These are phyloP conservation scores for Talaromyces atroroseus DNA, from an alignment of 2,329 filamentous ascomycete genomes.

Conservation along the genomic window DNA sequence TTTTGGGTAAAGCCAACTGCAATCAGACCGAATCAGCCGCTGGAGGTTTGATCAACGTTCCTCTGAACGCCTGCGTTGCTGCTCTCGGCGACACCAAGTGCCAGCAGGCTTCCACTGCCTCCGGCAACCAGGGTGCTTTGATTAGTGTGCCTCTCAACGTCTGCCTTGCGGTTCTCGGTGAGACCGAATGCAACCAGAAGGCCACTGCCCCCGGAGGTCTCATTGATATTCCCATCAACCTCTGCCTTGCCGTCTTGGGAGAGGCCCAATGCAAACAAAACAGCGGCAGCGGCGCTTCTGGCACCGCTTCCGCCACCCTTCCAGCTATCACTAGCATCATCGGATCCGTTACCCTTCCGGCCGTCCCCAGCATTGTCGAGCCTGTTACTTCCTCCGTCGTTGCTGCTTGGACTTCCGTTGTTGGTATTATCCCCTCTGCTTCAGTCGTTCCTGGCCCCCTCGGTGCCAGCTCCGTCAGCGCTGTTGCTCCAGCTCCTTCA, in stretches of 20 bases:
- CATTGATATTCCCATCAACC: constrained; percentile 24
- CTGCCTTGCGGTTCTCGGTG: constrained; percentile 26
- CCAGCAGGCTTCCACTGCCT: constrained; percentile 18
- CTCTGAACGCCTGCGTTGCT: constrained; percentile 20
- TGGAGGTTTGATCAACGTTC: constrained; percentile 22
- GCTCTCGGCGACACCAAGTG: constrained; percentile 23
- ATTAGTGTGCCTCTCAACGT: constrained; percentile 25
- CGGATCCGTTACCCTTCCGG: not conserved
- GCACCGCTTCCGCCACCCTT: not conserved
- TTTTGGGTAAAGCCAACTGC: constrained; percentile 23
- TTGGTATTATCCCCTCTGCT: not conserved
- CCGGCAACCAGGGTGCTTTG: constrained; percentile 15
- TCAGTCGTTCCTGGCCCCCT: not conserved
- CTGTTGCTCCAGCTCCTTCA: not conserved
- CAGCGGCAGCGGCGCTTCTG: not conserved
- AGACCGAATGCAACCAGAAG: constrained; percentile 21
- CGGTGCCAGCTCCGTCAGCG: not conserved
- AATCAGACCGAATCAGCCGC: constrained; percentile 15
- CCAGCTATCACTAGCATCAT: not conserved
- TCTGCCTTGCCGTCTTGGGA: constrained; percentile 23
- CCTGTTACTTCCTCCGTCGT: not conserved
- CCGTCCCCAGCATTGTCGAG: not conserved
- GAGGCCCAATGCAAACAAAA: constrained; percentile 21
- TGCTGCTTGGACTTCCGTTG: not conserved
- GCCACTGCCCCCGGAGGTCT: constrained; percentile 17